A percentile compares a stretch with the other conserved stretches of the same genome.
phyloP scores from a whole-genome alignment of 306 rosid species.

The Gastrolobium bilobum region DNA sequence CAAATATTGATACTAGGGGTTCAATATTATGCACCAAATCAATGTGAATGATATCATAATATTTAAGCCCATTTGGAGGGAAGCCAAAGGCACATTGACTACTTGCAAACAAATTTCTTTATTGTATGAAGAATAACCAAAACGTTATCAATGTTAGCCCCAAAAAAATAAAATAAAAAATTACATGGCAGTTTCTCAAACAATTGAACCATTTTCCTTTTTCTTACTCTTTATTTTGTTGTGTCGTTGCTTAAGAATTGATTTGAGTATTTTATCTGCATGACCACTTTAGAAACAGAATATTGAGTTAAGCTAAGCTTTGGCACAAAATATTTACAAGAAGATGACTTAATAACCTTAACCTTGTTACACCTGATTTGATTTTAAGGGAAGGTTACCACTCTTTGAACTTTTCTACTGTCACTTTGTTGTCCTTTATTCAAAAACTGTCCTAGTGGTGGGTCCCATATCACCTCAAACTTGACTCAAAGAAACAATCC shows the following conservation, averaged over 20 bases:
- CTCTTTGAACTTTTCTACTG: too few species aligned
- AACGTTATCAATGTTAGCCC: constrained; percentile 4
- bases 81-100: not conserved
- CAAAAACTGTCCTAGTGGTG: too few species aligned
- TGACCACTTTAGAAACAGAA: not conserved
- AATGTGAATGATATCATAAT: constrained; percentile 9
- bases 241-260: not conserved
- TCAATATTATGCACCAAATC: constrained; percentile 4
- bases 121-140: constrained; percentile 12
- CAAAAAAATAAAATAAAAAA: not conserved
- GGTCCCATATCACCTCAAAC: too few species aligned
- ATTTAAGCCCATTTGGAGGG: constrained; percentile 1
- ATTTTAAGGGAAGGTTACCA: too few species aligned
- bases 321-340: not conserved
- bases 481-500: too few species aligned
- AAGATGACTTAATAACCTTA: not conserved
- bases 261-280: not conserved
- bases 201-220: constrained; percentile 7
- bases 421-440: too few species aligned
- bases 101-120: constrained; percentile 31
- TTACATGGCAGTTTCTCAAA: not conserved
- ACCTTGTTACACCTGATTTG: too few species aligned
- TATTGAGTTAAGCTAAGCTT: constrained; percentile 9
- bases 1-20: not conserved
- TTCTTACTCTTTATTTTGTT: not conserved